Evolutionary conservation across 345 rosid genomes (phyloP).

Genomic region (Alliaria petiolata): DNA sequence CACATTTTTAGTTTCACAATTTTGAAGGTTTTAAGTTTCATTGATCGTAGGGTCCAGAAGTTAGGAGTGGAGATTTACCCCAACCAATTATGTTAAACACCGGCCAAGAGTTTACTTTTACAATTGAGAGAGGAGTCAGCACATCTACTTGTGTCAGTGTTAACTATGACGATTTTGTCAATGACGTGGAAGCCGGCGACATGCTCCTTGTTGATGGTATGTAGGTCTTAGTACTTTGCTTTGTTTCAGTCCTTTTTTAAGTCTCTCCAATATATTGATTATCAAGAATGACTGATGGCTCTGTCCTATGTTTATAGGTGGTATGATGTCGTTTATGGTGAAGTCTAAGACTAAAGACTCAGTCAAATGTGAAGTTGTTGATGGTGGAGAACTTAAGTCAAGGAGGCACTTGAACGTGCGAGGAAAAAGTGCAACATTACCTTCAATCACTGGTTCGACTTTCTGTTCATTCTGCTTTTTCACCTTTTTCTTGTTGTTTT

Average conservation of each 20-base stretch:
- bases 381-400: constrained; percentile 99
- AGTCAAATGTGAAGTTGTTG: constrained; percentile 89
- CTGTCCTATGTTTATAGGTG: constrained; percentile 52
- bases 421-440: constrained; percentile 95
- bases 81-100: constrained; percentile 65
- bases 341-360: constrained; percentile 94
- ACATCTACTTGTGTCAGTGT: constrained; percentile 86
- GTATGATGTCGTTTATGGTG: constrained; percentile 95
- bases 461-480: not conserved
- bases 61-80: constrained; percentile 97
- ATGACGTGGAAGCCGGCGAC: constrained; percentile 88
- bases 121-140: constrained; percentile 85
- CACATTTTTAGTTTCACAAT: no score
- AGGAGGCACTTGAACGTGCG: constrained; percentile 96
- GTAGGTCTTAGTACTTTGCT: constrained; percentile 4
- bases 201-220: constrained; percentile 99
- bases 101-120: constrained; percentile 96
- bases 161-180: constrained; percentile 95
- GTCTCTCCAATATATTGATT: not conserved
- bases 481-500: not conserved
- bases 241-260: not conserved
- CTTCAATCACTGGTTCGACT: constrained; percentile 85
- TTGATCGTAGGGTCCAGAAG: constrained; percentile 85
- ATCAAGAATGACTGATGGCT: not conserved
- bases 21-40: not conserved